Evolutionary conservation across 2,329 filamentous ascomycete species (phyloP).

Genomic region (Colletotrichum limetticola): DNA sequence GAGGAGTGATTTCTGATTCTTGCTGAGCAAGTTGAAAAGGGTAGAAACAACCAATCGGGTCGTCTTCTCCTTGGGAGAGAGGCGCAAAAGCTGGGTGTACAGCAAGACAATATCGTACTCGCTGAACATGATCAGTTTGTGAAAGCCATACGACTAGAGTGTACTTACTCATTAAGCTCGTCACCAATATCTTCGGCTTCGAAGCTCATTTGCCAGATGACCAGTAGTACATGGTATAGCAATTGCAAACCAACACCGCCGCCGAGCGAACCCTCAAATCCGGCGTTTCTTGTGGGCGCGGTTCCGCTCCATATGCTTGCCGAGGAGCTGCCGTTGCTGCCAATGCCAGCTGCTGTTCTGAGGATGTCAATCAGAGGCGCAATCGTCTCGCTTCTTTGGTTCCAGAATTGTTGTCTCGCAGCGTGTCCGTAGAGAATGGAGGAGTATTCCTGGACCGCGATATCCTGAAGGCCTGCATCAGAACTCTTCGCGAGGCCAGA

Average conservation of each 20-base stretch:
- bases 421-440: conserved; percentile 80
- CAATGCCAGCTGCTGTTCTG: conserved; percentile 78
- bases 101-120: conserved; percentile 93
- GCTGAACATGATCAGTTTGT: conserved; percentile 54
- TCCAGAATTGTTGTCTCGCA: conserved; percentile 88
- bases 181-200: conserved; percentile 79
- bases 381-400: conserved; percentile 86
- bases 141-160: not conserved
- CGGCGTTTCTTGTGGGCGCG: conserved; percentile 64
- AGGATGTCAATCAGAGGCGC: conserved; percentile 86
- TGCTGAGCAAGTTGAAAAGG: conserved; percentile 82
- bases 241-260: conserved; percentile 92
- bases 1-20: conserved; percentile 77
- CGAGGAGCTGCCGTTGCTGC: conserved; percentile 71
- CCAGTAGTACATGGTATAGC: conserved; percentile 91
- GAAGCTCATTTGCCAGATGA: conserved; percentile 97
- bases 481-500: conserved; percentile 84
- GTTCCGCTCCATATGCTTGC: conserved; percentile 71
- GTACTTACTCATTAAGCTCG: conserved; percentile 85
- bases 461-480: conserved; percentile 93
- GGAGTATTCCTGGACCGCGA: conserved; percentile 93
- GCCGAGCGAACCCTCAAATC: conserved; percentile 72
- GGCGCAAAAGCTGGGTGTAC: conserved; percentile 89
- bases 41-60: conserved; percentile 91
- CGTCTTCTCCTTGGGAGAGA: conserved; percentile 98